Evolutionary conservation across 768 basidiomycete genomes (phyloP), one percentile per base, ranked within the genome.

Genomic region (Wakefieldia striispora): DNA sequence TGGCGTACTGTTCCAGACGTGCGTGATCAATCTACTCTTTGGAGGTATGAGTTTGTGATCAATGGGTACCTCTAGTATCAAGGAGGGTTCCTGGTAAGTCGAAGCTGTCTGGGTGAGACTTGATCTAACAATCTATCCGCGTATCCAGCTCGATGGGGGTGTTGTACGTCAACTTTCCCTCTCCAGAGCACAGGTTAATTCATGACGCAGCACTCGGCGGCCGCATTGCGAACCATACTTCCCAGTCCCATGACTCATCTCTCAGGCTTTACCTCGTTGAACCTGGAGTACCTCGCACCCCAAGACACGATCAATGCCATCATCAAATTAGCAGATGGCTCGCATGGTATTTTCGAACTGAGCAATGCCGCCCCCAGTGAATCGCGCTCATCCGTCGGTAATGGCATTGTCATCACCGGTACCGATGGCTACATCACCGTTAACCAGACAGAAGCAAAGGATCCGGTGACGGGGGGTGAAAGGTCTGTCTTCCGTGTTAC

Each of bases 1-100:
- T 94, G 92, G 92, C 75, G 91, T 35, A 87, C 85, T 2, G 72
- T 86, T 42, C 91, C 91, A 20, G 88, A 90, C 54, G 87, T 88
- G 58, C 59, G 83, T 75, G 13, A 41, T 53, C 23, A 12, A 29
- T 41, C 38, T 24, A 2, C 38, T 27, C 49, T 39, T 40, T 45
- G 37, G 59, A 37, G 19, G 16, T 35, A 8, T 19, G n/a, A n/a
- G n/a, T 33, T 27, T n/a, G 4, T 46, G 29, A 40, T 19, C 2
- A 29, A 49, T 13, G 24, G 10, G 24, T 4, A 40, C 39, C 40
- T 51, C 47, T 24, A 87, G 83, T 86, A 86, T 58, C 86, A 87
- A 72, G 87, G 87, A 35, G 90, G 89, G 27, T 94, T 91, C 72
- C 58, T 92, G 71, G 84, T 91, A 57, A 71, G 86, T 64, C 39